Percentiles rank a stretch among this genome's conserved stretches.
These are phyloP conservation scores for Globisporangium iwayamae DNA, from an alignment of 352 stramenopile genomes.

Conservation along the genomic window DNA sequence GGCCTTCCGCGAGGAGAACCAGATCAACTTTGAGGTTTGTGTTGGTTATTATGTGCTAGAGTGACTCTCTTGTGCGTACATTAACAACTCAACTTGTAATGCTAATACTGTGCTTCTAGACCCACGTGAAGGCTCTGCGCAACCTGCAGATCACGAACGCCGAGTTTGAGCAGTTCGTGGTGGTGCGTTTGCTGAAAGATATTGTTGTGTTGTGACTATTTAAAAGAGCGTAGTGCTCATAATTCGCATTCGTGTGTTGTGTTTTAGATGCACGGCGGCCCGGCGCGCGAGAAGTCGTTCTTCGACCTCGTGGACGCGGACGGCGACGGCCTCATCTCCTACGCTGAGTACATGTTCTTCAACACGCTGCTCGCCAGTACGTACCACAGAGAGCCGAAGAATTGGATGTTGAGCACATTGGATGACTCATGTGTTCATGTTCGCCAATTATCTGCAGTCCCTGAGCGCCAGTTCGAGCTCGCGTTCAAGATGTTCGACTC, in stretches of 20 bases:
- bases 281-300: conserved; percentile 62
- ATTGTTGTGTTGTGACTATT: background rate
- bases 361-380: conserved; percentile 81
- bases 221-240: background rate
- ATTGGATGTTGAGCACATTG: too few species aligned
- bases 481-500: conserved; percentile 90
- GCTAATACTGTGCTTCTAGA: conserved; percentile 25
- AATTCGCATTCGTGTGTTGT: background rate
- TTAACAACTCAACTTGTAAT: background rate
- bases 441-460: conserved; percentile 35
- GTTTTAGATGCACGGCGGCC: conserved; percentile 50
- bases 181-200: conserved; percentile 16
- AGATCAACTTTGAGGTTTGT: conserved; percentile 69
- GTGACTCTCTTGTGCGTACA: background rate
- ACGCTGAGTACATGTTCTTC: conserved; percentile 89
- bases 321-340: conserved; percentile 85
- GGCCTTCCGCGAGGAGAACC: conserved; percentile 46
- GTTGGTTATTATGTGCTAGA: background rate
- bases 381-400: conserved; percentile 16
- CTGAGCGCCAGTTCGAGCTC: conserved; percentile 80
- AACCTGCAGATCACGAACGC: conserved; percentile 77
- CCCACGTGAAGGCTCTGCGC: conserved; percentile 70
- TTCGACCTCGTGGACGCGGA: conserved; percentile 85
- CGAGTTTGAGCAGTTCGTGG: conserved; percentile 83
- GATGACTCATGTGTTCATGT: background rate